Evolutionary conservation across 768 basidiomycete genomes (phyloP), one percentile per base, ranked within the genome.

Genomic region (Filobasidium wieringae): DNA sequence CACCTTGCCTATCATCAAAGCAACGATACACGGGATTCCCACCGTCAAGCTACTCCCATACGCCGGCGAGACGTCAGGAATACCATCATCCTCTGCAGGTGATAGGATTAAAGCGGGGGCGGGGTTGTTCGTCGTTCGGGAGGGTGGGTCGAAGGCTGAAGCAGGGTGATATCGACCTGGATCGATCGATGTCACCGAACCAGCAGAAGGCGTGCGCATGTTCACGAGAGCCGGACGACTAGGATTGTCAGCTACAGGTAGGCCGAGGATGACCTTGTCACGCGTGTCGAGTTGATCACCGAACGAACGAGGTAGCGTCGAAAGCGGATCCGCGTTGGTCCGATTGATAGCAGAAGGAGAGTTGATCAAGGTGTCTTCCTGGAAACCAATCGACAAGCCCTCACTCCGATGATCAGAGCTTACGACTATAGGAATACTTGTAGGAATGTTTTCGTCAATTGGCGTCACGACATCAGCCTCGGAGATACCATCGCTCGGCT

Each of bases 11-110:
- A 22, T 27, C 15, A 34, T 19, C 6, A 68, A 57, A 0, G 60
- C 63, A 14, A 73, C 70, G 11, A 73, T 67, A 55, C 72, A 73
- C 7, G 72, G 70, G 47, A 73, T 68, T 17, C 72, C 70, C 8
- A 71, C 56, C 7, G 59, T 19, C 9, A 73, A 59, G 9, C 29
- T 49, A 7, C 71, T 57, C 5, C 71, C 66, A n/a, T 45, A 43
- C 3, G 61, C 53, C 1, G 34, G 60, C 7, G 29, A 29, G 40
- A 63, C 65, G 3, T 60, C 53, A 12, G 34, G 49, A 7, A 34
- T 58, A 11, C 62, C 66, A 27, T 67, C 65, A 29, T 37, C 34
- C 4, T 64, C 61, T 30, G 51, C 39, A 29, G 50, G 24, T 45
- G 58, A 30, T 9, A 56, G 26, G 22, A 58, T 50, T 8, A 19